Evolutionary conservation across 768 basidiomycete species (phyloP).

Genomic region (Kwoniella sp.): DNA sequence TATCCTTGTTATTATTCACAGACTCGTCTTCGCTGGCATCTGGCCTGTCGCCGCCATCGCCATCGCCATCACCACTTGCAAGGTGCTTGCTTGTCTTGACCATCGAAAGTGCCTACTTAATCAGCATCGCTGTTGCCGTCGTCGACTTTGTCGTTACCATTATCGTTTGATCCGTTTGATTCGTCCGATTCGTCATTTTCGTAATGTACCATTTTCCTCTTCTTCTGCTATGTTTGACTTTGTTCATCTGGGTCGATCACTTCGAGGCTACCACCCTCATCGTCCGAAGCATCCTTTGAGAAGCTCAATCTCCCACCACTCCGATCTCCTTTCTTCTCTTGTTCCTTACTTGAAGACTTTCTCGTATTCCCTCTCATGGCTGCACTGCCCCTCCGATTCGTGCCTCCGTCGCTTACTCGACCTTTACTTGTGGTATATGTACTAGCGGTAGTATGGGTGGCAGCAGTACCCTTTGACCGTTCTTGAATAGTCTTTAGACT

Average conservation of each 20-base stretch:
- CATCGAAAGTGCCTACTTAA: too few species aligned
- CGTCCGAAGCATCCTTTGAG: neutral
- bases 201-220: neutral
- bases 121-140: too few species aligned
- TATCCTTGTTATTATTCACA: too few species aligned
- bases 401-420: neutral
- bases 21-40: too few species aligned
- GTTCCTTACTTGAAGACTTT: neutral
- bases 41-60: too few species aligned
- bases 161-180: too few species aligned
- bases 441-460: neutral
- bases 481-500: constrained; percentile 13
- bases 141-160: too few species aligned
- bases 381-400: too few species aligned
- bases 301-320: too few species aligned
- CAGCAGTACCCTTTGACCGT: neutral
- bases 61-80: too few species aligned
- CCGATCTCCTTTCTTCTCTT: neutral
- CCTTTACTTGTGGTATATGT: neutral
- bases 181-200: neutral
- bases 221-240: neutral
- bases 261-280: neutral
- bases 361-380: neutral
- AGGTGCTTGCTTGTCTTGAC: too few species aligned
- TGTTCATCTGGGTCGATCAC: neutral